Conservation (phyloP, 805 yeast species). For the Wickerhamiella lipophila region DNA sequence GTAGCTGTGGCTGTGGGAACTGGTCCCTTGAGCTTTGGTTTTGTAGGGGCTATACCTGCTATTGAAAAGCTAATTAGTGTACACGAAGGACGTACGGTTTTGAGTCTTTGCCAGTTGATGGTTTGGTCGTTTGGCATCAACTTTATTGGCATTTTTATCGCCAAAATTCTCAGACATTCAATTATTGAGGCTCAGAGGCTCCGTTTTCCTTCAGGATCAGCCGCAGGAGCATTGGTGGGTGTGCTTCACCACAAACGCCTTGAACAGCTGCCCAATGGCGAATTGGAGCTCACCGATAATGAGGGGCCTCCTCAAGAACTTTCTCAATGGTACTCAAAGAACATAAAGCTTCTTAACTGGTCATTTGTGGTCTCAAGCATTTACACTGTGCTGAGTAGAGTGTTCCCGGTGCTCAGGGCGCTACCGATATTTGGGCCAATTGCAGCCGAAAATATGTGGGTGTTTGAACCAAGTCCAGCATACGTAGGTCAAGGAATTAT, state of each 20-base stretch:
- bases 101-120: conserved; percentile 42
- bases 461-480: conserved; percentile 92
- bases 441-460: conserved; percentile 65
- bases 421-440: conserved; percentile 65
- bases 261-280: conserved; percentile 12
- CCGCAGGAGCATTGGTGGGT: conserved; percentile 85
- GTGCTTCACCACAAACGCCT: conserved; percentile 60
- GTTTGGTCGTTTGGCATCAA: conserved; percentile 82
- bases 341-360: conserved; percentile 43
- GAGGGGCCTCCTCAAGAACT: conserved; percentile 12
- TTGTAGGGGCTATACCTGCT: conserved; percentile 93
- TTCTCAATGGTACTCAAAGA: conserved; percentile 29
- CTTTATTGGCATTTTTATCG: conserved; percentile 90
- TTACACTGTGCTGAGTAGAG: conserved; percentile 61
- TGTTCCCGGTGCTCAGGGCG: conserved; percentile 52
- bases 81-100: conserved; percentile 42
- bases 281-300: neutral
- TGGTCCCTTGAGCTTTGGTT: conserved; percentile 89
- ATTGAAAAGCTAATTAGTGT: conserved; percentile 72
- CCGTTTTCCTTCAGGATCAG: conserved; percentile 90
- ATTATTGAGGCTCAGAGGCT: conserved; percentile 78
- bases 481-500: conserved; percentile 95
- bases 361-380: conserved; percentile 60
- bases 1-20: conserved; percentile 96
- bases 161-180: conserved; percentile 74